phyloP scores from a whole-genome alignment of 2,329 filamentous ascomycete genomes.

The Alternaria ventricosa region DNA sequence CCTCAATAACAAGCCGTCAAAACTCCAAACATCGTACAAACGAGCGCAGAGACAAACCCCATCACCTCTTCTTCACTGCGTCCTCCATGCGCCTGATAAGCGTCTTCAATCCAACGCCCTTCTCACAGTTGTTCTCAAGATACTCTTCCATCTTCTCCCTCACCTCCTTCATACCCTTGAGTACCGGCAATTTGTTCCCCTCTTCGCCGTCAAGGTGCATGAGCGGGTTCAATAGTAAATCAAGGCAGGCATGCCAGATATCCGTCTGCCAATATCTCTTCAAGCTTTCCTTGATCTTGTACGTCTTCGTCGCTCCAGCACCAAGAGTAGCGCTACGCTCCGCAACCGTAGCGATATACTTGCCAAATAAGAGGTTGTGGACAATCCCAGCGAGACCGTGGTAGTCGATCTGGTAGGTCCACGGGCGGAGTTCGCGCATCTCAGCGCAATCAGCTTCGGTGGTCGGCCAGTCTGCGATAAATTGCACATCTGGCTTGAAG shows the following conservation, averaged over 20 bases:
- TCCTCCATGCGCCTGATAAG: conserved; percentile 70
- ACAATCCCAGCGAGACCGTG: conserved; percentile 89
- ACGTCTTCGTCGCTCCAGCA: conserved; percentile 68
- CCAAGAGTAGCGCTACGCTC: conserved; percentile 60
- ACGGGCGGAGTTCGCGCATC: conserved; percentile 90
- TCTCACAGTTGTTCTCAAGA: conserved; percentile 82
- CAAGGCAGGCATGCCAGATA: conserved; percentile 84
- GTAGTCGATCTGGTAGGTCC: conserved; percentile 98
- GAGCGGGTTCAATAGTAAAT: conserved; percentile 82
- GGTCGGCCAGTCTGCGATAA: conserved; percentile 96
- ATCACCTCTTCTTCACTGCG: conserved; percentile 61
- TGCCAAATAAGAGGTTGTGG: conserved; percentile 89
- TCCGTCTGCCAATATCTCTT: conserved; percentile 98
- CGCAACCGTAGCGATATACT: conserved; percentile 82
- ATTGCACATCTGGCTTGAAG: conserved; percentile 78
- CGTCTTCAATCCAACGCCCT: conserved; percentile 67
- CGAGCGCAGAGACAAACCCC: background rate
- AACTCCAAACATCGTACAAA: conserved; percentile 12
- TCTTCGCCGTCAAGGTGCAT: conserved; percentile 70
- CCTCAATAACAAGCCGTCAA: background rate
- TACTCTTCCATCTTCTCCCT: conserved; percentile 84
- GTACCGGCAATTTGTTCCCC: conserved; percentile 72
- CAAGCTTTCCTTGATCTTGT: conserved; percentile 79
- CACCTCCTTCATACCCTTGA: conserved; percentile 70
- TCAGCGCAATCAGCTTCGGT: conserved; percentile 88